Conservation (phyloP, 306 rosid genomes). For the Phaseolus lunatus region DNA sequence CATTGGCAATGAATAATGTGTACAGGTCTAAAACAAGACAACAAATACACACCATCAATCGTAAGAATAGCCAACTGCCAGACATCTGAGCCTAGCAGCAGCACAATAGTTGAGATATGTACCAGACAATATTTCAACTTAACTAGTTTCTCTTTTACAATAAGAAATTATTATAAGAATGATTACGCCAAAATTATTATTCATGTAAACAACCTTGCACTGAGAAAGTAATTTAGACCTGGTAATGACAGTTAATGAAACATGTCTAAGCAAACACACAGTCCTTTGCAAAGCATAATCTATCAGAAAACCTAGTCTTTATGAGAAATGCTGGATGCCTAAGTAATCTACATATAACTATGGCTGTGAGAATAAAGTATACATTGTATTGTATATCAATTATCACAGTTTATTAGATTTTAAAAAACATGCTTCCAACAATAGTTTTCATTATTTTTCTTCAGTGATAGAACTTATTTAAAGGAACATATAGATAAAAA, state of each 20-base stretch:
- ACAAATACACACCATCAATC: neutral
- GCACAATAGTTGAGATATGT: neutral
- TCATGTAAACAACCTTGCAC: constrained; percentile 17
- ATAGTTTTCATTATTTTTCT: constrained; percentile 20
- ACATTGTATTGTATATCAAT: neutral
- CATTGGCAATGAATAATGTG: neutral
- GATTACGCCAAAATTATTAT: neutral
- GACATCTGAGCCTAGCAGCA: constrained; percentile 18
- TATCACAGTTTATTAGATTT: constrained; percentile 27
- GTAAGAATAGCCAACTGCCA: constrained; percentile 4
- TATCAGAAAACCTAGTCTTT: constrained; percentile 18
- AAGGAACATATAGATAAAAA: constrained; percentile 13
- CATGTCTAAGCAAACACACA: neutral
- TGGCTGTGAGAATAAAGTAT: constrained; percentile 4
- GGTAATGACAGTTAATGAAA: neutral
- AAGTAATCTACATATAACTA: neutral
- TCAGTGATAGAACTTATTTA: neutral
- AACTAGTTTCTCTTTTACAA: constrained; percentile 2
- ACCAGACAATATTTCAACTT: constrained; percentile 15
- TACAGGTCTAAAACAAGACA: constrained; percentile 14
- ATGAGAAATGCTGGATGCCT: neutral
- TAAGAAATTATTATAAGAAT: constrained; percentile 11
- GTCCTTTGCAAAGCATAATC: constrained; percentile 34
- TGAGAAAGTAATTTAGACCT: neutral
- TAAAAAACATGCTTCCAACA: neutral